Percentiles rank a stretch among this genome's conserved stretches.
Evolutionary conservation across 1,284 basidiomycete genomes (phyloP).

Genomic region (Taiwanofungus camphoratus): DNA sequence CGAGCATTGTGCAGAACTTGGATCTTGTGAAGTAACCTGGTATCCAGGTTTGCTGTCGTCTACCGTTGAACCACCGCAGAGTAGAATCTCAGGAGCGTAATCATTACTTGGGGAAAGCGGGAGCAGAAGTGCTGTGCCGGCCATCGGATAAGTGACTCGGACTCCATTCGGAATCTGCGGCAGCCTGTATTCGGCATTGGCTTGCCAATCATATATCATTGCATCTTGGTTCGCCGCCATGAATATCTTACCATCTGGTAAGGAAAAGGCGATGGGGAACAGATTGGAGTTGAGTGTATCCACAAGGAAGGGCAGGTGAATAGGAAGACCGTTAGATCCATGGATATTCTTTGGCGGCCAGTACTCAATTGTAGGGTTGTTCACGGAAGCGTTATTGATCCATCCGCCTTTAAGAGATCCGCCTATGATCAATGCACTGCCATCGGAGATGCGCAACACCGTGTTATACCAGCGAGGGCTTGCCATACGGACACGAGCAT

Average conservation of each 20-base stretch:
- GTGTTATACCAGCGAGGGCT: constrained; percentile 77
- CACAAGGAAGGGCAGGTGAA: constrained; percentile 57
- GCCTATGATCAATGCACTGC: constrained; percentile 77
- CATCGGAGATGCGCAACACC: constrained; percentile 62
- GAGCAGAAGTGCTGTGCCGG: constrained; percentile 66
- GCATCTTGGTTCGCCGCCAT: constrained; percentile 76
- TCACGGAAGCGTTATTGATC: constrained; percentile 73
- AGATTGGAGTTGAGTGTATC: constrained; percentile 77
- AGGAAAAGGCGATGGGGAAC: constrained; percentile 70
- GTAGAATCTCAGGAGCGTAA: constrained; percentile 65
- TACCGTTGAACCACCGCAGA: constrained; percentile 74
- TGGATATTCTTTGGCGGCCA: constrained; percentile 72
- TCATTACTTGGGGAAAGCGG: constrained; percentile 59
- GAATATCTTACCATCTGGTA: constrained; percentile 73
- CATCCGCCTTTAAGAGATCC: constrained; percentile 76
- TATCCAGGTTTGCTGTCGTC: constrained; percentile 56
- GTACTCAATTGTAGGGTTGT: constrained; percentile 80
- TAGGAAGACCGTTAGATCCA: constrained; percentile 58
- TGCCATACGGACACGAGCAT: constrained; percentile 56
- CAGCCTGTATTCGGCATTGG: constrained; percentile 57
- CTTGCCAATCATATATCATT: constrained; percentile 75
- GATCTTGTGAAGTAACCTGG: constrained; percentile 62
- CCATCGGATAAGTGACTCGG: constrained; percentile 79
- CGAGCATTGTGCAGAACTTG: constrained; percentile 68
- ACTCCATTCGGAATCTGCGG: constrained; percentile 75